Evolutionary conservation across 768 basidiomycete genomes (phyloP).

Genomic region (Polyporus arcularius): DNA sequence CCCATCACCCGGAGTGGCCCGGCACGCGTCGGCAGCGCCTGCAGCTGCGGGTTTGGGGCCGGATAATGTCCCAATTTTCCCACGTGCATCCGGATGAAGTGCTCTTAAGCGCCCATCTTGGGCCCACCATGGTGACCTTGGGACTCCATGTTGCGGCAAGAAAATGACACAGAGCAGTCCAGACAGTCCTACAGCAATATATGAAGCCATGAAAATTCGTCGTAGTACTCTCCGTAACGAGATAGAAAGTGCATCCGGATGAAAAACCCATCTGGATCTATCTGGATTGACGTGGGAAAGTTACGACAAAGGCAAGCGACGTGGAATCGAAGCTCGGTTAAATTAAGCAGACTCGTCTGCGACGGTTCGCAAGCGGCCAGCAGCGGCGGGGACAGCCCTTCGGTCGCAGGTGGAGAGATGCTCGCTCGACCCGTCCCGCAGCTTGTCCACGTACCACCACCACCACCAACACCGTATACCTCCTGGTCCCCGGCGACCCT

Average conservation of each 20-base stretch:
- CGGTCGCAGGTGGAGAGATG: not conserved
- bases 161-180: too few species aligned
- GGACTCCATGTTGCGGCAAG: too few species aligned
- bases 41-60: not conserved
- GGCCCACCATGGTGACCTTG: too few species aligned
- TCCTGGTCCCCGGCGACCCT: slow-evolving; percentile 13
- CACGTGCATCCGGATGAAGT: too few species aligned
- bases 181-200: too few species aligned
- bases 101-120: too few species aligned
- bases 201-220: too few species aligned
- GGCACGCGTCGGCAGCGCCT: not conserved
- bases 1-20: slow-evolving; percentile 11
- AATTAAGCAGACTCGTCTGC: not conserved
- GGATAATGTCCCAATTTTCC: too few species aligned
- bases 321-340: slow-evolving; percentile 15
- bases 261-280: too few species aligned
- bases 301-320: slow-evolving; percentile 16
- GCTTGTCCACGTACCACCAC: not conserved
- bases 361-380: not conserved
- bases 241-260: too few species aligned
- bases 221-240: too few species aligned
- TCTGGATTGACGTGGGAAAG: too few species aligned
- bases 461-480: not conserved
- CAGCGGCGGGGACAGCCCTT: not conserved
- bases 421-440: not conserved